Base-by-base conservation (phyloP, 106 monocot species). In the Xerophyta viscosa region DNA sequence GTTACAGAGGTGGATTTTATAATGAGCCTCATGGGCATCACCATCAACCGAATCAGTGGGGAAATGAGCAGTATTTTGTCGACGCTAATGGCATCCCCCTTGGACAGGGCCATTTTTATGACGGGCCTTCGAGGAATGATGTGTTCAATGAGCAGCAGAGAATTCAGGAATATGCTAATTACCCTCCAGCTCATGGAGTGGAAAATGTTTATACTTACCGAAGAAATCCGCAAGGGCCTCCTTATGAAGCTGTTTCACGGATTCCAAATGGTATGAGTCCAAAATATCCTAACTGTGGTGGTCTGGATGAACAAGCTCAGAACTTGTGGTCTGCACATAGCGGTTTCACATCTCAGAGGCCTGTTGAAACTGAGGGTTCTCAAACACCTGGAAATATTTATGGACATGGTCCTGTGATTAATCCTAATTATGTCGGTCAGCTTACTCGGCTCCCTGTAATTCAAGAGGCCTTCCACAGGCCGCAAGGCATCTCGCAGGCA, bases 161-260 rank as follows among this genome's bases (percentile, higher is more conserved):
- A 36, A 44, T 66, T 46, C 70, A 58, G 20, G 57, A 44, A n/a
- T n/a, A n/a, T n/a, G n/a, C n/a, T n/a, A 70, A 66, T 53, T 65
- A 74, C 20, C 45, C 71, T 68, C 47, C 76, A 30, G 24, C 53
- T 19, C 68, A 71, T 72, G 81, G 61, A 54, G 46, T 31, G 15
- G 91, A 91, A 3, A 61, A 44, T 26, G 31, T 72, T 26, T 78
- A 78, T 51, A 81, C 74, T 52, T n/a, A n/a, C n/a, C 58, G 81
- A 56, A 75, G 74, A 33, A 67, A 57, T 26, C 36, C 33, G 24
- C 77, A 77, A 26, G 68, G n/a, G n/a, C 27, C 13, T 61, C 77
- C 44, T 15, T 68, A 71, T 69, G 82, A 82, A 14, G 24, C 78
- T 11, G 61, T 37, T 12, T 23, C 60, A 26, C 52, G 70, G 56